Base-by-base conservation (phyloP, 148 eudicot species). In the Limonium bicolor region DNA sequence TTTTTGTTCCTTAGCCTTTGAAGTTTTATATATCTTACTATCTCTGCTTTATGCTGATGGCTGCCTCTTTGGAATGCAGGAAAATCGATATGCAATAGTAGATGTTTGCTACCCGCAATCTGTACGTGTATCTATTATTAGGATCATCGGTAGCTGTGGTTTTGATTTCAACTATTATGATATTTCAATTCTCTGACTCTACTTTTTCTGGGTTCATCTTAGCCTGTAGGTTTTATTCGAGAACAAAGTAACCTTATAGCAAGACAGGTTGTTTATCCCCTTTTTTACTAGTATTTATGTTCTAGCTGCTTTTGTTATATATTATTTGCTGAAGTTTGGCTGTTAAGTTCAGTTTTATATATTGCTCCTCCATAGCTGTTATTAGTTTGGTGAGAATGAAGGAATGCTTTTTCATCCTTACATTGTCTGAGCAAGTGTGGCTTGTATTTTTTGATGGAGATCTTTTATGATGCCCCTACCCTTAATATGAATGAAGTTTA, bases 181-280 rank as follows among this genome's bases (percentile, higher is more conserved):
- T 19, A 18, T 24, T 18, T 10, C 22, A 12, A 15, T 33, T 12
- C 12, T 50, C 62, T 61, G 18, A 48, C 34, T 45, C 8, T 24
- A 50, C 28, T 41, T 15, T 13, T 27, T 43, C 29, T 40, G 30
- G 30, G 36, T 34, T 44, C 42, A 39, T 18, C 54, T 56, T 60
- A 92, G 99, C 99, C 99, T 60, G 99, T 68, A 73, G 99, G 99
- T 59, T 67, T 71, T 46, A 85, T 92, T 33, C 78, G 80, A 12
- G 99, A 92, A 57, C 70, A 85, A 59, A 92, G 99, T 67, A 80
- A 81, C 67, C 11, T 74, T 47, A 61, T 92, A 32, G 59, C 71
- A 22, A 76, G 99, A 70, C 99, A 92, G 95, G 99, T 92, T 51
- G 53, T 39, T 27, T 18, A 34, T 40, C 15, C 18, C n/a, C 40